Evolutionary conservation across 2,329 filamentous ascomycete genomes (phyloP), one percentile per base, ranked within the genome.

Genomic region (Fusarium pseudograminearum): DNA sequence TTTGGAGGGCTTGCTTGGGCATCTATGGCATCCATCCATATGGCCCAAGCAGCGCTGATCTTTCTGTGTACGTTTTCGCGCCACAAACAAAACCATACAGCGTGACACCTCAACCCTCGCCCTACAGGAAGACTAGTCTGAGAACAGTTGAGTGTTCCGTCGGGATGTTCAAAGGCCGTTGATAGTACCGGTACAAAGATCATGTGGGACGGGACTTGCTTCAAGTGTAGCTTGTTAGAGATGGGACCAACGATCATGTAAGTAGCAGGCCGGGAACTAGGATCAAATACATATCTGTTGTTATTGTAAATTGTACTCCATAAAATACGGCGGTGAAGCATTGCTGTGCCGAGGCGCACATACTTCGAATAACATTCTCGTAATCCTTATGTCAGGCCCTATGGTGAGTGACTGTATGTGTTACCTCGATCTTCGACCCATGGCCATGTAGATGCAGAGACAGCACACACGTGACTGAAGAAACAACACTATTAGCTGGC

Each of bases 21-120:
- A 51, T 26, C 41, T 41, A 41, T 22, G 66, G 62, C 67, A 63
- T 56, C 54, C 42, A 66, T 62, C 62, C 31, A 69, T 51, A 30
- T 65, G 38, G 58, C 63, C 48, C 50, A 47, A 36, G 46, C 57
- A 52, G 38, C 59, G 68, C 64, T 54, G 63, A 68, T 69, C 67
- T 31, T 58, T 54, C 34, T 30, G n/a, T 60, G 33, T 54, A 44
- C 38, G 33, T 41, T 38, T 15, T 50, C 36, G 65, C 48, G 44
- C 46, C 51, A 30, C 24, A 33, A 54, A 42, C n/a, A 38, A 15
- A 15, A 24, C 38, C 57, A 53, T 34, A 31, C 28, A 45, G 30
- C 61, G 56, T 61, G 57, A 48, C 61, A 62, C 33, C 36, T 53
- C 46, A 45, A 34, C 20, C 28, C 41, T 60, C 52, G 34, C 26